A percentile compares a stretch with the other conserved stretches of the same genome.
Evolutionary conservation across 2,329 filamentous ascomycete genomes (phyloP).

Genomic region (Ilyonectria mors-panacis): DNA sequence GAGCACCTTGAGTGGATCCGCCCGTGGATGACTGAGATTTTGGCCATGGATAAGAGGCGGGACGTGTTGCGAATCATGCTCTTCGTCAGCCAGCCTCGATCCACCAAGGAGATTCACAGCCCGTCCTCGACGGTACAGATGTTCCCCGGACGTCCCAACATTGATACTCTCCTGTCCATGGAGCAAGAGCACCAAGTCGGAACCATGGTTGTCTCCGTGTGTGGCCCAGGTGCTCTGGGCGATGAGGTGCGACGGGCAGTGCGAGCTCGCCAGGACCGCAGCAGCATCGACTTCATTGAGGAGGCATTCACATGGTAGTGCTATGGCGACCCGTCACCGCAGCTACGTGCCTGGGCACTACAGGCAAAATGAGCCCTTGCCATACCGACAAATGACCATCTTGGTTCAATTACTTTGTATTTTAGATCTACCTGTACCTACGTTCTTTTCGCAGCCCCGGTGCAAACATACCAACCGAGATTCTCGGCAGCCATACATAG

Average conservation of each 20-base stretch:
- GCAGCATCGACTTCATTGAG: slow-evolving; percentile 83
- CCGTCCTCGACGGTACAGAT: slow-evolving; percentile 85
- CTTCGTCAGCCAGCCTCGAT: slow-evolving; percentile 81
- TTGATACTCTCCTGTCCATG: slow-evolving; percentile 78
- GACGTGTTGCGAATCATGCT: slow-evolving; percentile 83
- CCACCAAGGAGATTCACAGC: slow-evolving; percentile 85
- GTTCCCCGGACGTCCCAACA: slow-evolving; percentile 85
- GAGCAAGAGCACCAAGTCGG: slow-evolving; percentile 83
- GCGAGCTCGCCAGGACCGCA: slow-evolving; percentile 73
- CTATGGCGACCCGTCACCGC: neutral
- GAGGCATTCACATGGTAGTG: slow-evolving; percentile 78
- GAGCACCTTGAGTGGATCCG: slow-evolving; percentile 89
- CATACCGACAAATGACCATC: slow-evolving; percentile 4
- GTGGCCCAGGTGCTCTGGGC: slow-evolving; percentile 80
- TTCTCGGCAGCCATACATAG: slow-evolving; percentile 5
- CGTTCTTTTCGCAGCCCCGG: slow-evolving; percentile 23
- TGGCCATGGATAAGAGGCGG: slow-evolving; percentile 80
- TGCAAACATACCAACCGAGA: slow-evolving; percentile 15
- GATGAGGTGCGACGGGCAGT: slow-evolving; percentile 82
- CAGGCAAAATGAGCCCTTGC: neutral
- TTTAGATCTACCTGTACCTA: slow-evolving; percentile 30
- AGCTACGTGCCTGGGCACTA: neutral
- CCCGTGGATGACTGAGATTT: slow-evolving; percentile 86
- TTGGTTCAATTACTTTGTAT: slow-evolving; percentile 23
- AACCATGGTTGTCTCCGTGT: slow-evolving; percentile 81